Base-by-base conservation (phyloP, 305 asterid genomes). In the Caryopteris hybrid region DNA sequence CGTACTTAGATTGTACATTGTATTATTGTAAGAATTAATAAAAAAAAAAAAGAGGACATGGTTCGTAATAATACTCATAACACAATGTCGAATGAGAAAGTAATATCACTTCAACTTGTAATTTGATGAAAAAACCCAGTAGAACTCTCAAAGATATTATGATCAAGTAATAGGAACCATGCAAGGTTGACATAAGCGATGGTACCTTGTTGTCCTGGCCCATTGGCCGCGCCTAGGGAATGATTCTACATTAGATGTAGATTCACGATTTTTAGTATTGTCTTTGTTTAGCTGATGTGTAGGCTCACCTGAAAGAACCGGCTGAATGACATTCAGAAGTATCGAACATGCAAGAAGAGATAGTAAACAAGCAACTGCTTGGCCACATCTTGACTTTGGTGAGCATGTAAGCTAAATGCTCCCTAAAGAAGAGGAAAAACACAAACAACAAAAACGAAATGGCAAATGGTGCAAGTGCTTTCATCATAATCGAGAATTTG, bases 131-230 rank as follows among this genome's bases (percentile, higher is more conserved):
- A 72, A 81, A 85, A 48, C 95, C 95, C 56, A 89, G 92, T 8
- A 80, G 13, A 23, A 79, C 75, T 25, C 90, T 92, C 17, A 80
- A 21, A 23, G 92, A 95, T 27, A 87, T 76, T 43, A 95, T 95
- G 11, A 87, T 36, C 53, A 87, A 53, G 74, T 87, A 89, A 69
- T 87, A 90, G 61, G 86, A 73, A 16, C 83, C 91, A n/a, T n/a
- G n/a, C n/a, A 2, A 87, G 42, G 84, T 87, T 89, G 17, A 89
- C 90, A 36, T 69, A 87, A 4, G 87, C 95, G 9, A 85, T 88
- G 1, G 21, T 76, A 74, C 88, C 76, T 47, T 89, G 96, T 79
- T 78, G 71, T 22, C 95, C 94, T n/a, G 86, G 79, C 10, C 95
- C 95, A 42, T 68, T 68, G 0, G 95, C 89, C 16, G 83, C 90